phyloP scores from a whole-genome alignment of 495 filamentous ascomycete species.

The Aspergillus bertholletiae region DNA sequence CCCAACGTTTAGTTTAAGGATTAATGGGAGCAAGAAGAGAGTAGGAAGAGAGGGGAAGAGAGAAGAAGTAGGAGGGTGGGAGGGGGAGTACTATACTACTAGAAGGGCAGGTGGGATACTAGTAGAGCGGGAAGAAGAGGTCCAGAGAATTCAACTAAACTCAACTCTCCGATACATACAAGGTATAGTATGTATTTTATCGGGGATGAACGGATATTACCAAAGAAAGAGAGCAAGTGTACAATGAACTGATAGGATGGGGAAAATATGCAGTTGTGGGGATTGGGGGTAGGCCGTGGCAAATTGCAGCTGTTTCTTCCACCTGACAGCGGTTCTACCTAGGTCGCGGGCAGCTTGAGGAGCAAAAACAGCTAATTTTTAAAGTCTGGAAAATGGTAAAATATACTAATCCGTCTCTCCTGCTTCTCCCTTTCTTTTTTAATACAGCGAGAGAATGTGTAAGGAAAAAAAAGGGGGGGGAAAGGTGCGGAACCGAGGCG shows the following conservation, averaged over 20 bases:
- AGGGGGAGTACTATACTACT: constrained; percentile 17
- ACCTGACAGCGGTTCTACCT: background rate
- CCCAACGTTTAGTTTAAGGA: constrained; percentile 26
- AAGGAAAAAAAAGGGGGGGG: background rate
- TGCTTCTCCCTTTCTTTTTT: background rate
- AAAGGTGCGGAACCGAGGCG: constrained; percentile 2
- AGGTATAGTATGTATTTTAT: constrained; percentile 9
- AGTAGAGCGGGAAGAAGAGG: constrained; percentile 24
- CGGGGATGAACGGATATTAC: constrained; percentile 13
- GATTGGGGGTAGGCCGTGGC: constrained; percentile 28
- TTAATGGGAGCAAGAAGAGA: constrained; percentile 17
- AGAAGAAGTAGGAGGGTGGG: constrained; percentile 10
- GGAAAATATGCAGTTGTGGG: constrained; percentile 16
- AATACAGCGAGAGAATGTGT: background rate
- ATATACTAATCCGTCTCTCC: background rate
- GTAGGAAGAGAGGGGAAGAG: constrained; percentile 20
- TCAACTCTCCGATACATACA: constrained; percentile 17
- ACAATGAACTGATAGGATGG: background rate
- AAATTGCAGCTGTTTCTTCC: constrained; percentile 22
- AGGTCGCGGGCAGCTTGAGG: background rate
- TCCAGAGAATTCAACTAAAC: constrained; percentile 22
- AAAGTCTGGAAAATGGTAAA: background rate
- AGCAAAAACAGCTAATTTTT: background rate
- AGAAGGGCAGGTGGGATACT: constrained; percentile 17
- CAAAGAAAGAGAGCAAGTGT: background rate